phyloP scores from a whole-genome alignment of 345 rosid species.

The Moringa oleifera region DNA sequence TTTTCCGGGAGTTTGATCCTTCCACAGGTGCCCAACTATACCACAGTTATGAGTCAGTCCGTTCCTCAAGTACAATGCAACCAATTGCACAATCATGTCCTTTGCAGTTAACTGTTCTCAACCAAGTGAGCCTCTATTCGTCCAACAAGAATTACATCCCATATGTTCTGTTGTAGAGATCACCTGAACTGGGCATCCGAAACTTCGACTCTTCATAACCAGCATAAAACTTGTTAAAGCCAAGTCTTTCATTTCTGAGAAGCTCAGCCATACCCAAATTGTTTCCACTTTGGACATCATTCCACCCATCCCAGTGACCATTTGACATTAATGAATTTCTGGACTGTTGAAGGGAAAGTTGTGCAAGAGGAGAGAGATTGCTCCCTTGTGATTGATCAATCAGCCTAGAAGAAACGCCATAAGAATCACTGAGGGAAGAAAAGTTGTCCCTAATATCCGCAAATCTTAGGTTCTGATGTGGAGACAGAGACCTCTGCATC shows the following conservation, averaged over 20 bases:
- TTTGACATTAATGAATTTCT: constrained; percentile 45
- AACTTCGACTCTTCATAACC: constrained; percentile 70
- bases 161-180: constrained; percentile 64
- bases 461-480: constrained; percentile 49
- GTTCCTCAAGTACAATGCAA: constrained; percentile 13
- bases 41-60: constrained; percentile 18
- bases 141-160: constrained; percentile 47
- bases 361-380: constrained; percentile 41
- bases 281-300: constrained; percentile 59
- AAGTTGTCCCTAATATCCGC: constrained; percentile 43
- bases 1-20: constrained; percentile 26
- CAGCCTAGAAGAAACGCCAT: constrained; percentile 52
- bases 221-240: constrained; percentile 44
- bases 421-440: constrained; percentile 46
- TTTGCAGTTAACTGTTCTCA: constrained; percentile 17
- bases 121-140: constrained; percentile 12
- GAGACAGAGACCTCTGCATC: constrained; percentile 63
- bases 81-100: constrained; percentile 8
- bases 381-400: constrained; percentile 58
- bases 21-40: constrained; percentile 15
- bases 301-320: constrained; percentile 79
- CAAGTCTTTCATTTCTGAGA: constrained; percentile 63
- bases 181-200: constrained; percentile 60
- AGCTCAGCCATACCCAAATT: constrained; percentile 56
- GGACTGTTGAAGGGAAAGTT: constrained; percentile 52